Conservation (phyloP, 2,329 filamentous ascomycete genomes). For the Fusarium hainanense region DNA sequence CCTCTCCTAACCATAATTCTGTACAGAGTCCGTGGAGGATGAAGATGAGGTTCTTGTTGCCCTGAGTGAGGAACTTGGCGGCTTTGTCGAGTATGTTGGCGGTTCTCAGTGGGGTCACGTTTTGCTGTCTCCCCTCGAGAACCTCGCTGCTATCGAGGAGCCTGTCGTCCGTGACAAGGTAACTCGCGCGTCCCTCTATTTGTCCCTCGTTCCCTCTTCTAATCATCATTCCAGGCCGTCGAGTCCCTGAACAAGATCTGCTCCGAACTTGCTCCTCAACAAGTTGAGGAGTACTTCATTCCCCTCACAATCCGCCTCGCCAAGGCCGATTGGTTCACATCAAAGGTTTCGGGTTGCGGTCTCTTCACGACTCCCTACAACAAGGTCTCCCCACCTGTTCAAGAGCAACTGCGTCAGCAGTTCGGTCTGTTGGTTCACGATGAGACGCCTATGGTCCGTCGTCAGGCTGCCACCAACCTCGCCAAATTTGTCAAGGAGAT, state of each 20-base stretch:
- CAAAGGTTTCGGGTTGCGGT: conserved; percentile 97
- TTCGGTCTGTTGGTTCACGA: conserved; percentile 95
- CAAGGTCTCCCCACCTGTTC: conserved; percentile 86
- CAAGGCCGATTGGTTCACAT: conserved; percentile 99
- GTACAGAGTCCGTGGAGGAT: conserved; percentile 94
- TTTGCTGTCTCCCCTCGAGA: conserved; percentile 95
- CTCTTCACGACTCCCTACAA: conserved; percentile 94
- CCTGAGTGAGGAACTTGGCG: conserved; percentile 94
- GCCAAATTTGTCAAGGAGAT: conserved; percentile 98
- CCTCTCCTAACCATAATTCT: conserved; percentile 32
- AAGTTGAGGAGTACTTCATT: conserved; percentile 98
- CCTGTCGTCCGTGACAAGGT: conserved; percentile 98
- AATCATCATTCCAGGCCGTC: conserved; percentile 74
- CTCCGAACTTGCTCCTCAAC: conserved; percentile 86
- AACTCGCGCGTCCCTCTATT: conserved; percentile 41
- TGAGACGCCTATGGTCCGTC: conserved; percentile 98
- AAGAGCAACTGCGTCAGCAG: conserved; percentile 91
- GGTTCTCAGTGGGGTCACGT: conserved; percentile 95
- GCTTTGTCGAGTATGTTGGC: conserved; percentile 97
- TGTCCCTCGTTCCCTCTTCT: background rate
- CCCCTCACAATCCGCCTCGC: conserved; percentile 94
- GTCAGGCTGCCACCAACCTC: conserved; percentile 95
- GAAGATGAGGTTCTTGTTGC: conserved; percentile 98
- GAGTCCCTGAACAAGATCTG: conserved; percentile 99
- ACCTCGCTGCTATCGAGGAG: conserved; percentile 97